Conservation (phyloP, 139 green algal species). For the Coelastrella sp. region DNA sequence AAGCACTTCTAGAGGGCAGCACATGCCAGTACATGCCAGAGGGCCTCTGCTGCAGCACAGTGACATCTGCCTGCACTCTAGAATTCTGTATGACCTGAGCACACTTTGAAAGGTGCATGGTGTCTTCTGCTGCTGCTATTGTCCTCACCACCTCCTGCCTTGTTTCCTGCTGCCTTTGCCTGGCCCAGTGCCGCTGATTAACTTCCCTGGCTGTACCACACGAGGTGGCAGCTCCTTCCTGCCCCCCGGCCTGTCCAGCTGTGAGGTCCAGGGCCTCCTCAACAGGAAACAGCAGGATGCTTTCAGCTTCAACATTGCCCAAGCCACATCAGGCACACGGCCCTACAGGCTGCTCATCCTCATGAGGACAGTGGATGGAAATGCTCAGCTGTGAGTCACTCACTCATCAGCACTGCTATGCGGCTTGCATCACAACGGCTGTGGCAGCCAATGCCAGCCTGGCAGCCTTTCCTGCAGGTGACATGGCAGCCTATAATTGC, state of each 20-base stretch:
- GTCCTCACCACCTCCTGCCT: not conserved
- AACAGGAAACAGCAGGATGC: not conserved
- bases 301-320: slow-evolving; percentile 11
- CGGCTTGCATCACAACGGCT: not conserved
- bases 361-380: slow-evolving; percentile 7
- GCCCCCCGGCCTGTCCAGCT: not conserved
- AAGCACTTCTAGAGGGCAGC: no score
- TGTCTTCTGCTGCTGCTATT: no score
- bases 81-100: no score
- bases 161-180: not conserved
- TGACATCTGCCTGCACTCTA: no score
- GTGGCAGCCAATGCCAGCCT: not conserved
- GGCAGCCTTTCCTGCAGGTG: not conserved
- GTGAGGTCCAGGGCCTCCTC: slow-evolving; percentile 12
- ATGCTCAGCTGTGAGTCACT: slow-evolving; percentile 2
- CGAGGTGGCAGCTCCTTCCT: not conserved
- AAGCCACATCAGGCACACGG: not conserved
- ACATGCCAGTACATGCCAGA: no score
- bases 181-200: not conserved
- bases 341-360: slow-evolving; percentile 24
- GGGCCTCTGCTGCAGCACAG: no score
- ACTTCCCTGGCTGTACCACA: not conserved
- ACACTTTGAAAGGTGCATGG: no score
- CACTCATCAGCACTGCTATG: not conserved
- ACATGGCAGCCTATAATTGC: not conserved